Base-by-base conservation (phyloP, 2,329 filamentous ascomycete genomes). In the Blastomyces emzantsi region DNA sequence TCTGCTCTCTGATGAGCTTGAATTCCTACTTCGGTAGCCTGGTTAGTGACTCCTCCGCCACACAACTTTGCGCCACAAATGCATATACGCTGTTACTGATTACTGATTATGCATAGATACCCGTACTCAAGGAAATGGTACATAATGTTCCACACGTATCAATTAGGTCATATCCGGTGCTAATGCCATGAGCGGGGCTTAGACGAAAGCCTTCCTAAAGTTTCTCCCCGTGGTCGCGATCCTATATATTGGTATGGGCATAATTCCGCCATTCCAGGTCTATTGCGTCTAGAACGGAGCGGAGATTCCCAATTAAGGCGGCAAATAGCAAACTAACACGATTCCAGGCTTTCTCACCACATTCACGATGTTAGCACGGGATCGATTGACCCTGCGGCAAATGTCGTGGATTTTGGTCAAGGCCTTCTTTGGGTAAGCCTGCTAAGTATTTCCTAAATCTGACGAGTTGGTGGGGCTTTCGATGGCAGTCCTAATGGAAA, bases 111-210 rank as follows among this genome's bases (percentile, higher is more conserved):
- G 66, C 66, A 63, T 69, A 84, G 80, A 92, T 97, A 65, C 92
- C 92, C 0, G 95, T 92, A 67, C 81, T 97, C 60, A 94, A 94
- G 73, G 90, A 93, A 73, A 97, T 97, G 92, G 89, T 84, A 74
- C 62, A 66, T 45, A 22, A 13, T 19, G 22, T 49, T 51, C 33
- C 22, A 51, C 60, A 36, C 47, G 17, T 54, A 17, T 61, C 33
- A 39, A 17, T 22, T 28, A n/a, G 47, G 60, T 45, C 28, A 49
- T 55, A 19, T 55, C n/a, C 39, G 36, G 65, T 56, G 45, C 65
- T 62, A 47, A 62, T 28, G 17, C 19, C 19, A 17, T 39, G 36
- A 15, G 15, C 25, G 51, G 55, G 60, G 61, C 51, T 62, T 58
- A 85, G 84, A 85, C 89, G 49, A 93, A 92, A 75, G 91, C 96